These are phyloP conservation scores for Camellia lanceoleosa DNA, from an alignment of 148 eudicot genomes.

Conservation along the genomic window DNA sequence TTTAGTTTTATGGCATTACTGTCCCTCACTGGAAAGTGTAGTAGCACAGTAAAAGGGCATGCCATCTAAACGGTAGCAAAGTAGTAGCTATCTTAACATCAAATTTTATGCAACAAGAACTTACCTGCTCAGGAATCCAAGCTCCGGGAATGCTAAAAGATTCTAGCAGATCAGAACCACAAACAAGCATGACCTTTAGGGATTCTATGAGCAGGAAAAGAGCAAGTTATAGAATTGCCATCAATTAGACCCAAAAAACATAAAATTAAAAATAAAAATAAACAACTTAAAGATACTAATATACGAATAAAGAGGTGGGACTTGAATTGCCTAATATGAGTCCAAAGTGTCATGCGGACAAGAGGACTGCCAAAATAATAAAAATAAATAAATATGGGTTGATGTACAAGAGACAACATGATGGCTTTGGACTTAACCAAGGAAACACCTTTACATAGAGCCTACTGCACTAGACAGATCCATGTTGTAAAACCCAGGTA, in stretches of 20 bases:
- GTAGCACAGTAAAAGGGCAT: background rate
- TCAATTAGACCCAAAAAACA: conserved; percentile 5
- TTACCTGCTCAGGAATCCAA: conserved; percentile 94
- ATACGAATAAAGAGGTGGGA: background rate
- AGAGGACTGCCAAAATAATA: background rate
- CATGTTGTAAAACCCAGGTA: background rate
- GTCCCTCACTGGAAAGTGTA: background rate
- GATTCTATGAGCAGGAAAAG: conserved; percentile 35
- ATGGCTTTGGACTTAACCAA: background rate
- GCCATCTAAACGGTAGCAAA: background rate
- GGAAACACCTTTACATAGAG: background rate
- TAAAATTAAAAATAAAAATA: background rate
- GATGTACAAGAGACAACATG: background rate
- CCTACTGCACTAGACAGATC: background rate
- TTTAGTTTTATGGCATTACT: background rate
- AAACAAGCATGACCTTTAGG: conserved; percentile 79
- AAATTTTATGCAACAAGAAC: background rate
- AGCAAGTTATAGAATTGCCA: background rate
- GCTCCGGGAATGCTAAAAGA: conserved; percentile 74
- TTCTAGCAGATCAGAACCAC: conserved; percentile 94
- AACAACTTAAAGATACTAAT: background rate
- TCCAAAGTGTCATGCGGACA: background rate
- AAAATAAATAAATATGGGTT: background rate
- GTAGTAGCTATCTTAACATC: background rate
- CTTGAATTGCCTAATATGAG: background rate